phyloP scores from a whole-genome alignment of 106 monocot genomes.

The Dioscorea alata region DNA sequence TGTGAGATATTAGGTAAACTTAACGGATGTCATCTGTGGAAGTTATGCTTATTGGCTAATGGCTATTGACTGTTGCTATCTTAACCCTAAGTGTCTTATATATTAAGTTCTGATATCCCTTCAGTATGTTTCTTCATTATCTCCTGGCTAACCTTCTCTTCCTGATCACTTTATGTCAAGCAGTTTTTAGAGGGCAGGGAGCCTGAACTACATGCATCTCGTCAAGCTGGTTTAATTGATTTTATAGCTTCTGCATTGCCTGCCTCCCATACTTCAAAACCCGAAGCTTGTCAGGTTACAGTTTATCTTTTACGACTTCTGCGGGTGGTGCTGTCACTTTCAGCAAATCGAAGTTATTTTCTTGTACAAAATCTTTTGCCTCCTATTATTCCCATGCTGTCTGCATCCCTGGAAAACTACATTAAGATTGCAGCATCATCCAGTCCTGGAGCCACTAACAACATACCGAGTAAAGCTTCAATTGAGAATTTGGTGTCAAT shows the following conservation, averaged over 20 bases:
- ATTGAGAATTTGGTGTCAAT: constrained; percentile 71
- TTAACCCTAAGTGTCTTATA: too few relatives aligned
- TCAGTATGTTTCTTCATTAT: too few relatives aligned
- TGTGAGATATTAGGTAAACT: too few relatives aligned
- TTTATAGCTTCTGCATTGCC: constrained; percentile 86
- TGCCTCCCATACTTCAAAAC: constrained; percentile 89
- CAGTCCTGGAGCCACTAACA: constrained; percentile 37
- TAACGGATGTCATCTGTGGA: too few relatives aligned
- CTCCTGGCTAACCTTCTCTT: not conserved
- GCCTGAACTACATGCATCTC: constrained; percentile 77
- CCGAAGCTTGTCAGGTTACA: constrained; percentile 88
- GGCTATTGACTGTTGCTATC: too few relatives aligned
- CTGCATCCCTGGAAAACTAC: constrained; percentile 88
- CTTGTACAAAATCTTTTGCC: constrained; percentile 92
- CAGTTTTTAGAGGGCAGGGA: constrained; percentile 96
- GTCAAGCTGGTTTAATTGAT: constrained; percentile 90
- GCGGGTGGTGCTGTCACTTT: constrained; percentile 57
- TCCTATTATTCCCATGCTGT: constrained; percentile 90
- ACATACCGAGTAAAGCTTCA: constrained; percentile 38
- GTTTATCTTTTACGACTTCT: constrained; percentile 63
- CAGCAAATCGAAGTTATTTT: constrained; percentile 82
- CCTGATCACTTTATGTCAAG: constrained; percentile 1
- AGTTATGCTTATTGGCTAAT: too few relatives aligned
- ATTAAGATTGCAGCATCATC: constrained; percentile 91
- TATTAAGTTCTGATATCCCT: too few relatives aligned